Evolutionary conservation across 768 basidiomycete genomes (phyloP), one percentile per base, ranked within the genome.

Genomic region (Crepidotus variabilis): DNA sequence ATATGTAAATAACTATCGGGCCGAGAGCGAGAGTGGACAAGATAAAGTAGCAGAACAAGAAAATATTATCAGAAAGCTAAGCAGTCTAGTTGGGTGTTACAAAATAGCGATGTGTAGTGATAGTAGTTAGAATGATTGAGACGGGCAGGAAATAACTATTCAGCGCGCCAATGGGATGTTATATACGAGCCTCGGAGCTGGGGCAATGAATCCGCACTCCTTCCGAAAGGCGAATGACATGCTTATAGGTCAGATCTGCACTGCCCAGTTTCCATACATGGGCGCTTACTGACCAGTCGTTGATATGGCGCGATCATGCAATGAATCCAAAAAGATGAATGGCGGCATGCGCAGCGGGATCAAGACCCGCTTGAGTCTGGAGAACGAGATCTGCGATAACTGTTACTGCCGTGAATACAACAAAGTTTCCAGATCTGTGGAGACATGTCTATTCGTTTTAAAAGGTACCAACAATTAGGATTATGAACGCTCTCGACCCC

Each of bases 161-260:
- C 35, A 8, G 9, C 35, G 9, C 11, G 18, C 39, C 5, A 5
- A 14, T 43, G 39, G 18, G 51, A 51, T 32, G 21, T 18, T 53
- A 46, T 23, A 53, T 39, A 45, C 52, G 52, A 53, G 43, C 23
- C 36, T 45, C 22, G 52, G 39, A 53, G 35, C 32, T 53, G 36
- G 52, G 45, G 39, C 46, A 43, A 45, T 24, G 52, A 45, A 53
- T 53, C 52, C 52, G 52, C 20, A 39, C 24, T 39, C 52, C 52
- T 53, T 53, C 52, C 52, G 52, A 53, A 53, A 28, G 23, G 36
- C 36, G 52, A 18, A 32, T 53, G 52, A 45, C 32, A 1, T 28
- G 22, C 43, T 21, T 43, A 36, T 36, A 45, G 52, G 52, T 53
- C 35, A 23, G 21, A 43, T 20, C 36, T 39, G 39, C 39, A 53